A percentile compares a stretch with the other conserved stretches of the same genome.
These are phyloP conservation scores for Tripterygium wilfordii DNA, from an alignment of 177 flowering plant species.

Conservation along the genomic window DNA sequence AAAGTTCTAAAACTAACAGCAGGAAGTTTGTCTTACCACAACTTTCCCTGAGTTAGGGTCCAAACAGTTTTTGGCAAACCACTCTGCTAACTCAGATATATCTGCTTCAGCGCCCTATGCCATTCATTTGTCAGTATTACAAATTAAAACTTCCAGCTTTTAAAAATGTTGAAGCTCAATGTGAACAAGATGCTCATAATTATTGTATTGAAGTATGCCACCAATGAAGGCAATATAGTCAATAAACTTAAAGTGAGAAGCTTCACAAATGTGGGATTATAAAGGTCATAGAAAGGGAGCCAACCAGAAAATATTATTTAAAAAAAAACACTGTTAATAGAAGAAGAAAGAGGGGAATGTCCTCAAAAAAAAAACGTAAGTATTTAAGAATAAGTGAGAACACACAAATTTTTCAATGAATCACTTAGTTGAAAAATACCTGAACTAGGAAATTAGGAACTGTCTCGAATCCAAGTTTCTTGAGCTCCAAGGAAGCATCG, in stretches of 20 bases:
- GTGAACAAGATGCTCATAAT: too few species aligned
- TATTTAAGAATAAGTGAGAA: background rate
- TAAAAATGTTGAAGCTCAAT: too few species aligned
- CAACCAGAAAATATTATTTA: too few species aligned
- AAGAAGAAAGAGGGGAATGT: too few species aligned
- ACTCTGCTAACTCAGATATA: slow-evolving; percentile 43
- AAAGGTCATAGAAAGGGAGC: too few species aligned
- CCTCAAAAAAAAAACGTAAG: background rate
- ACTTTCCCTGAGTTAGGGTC: slow-evolving; percentile 65
- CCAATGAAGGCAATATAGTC: too few species aligned
- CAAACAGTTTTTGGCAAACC: slow-evolving; percentile 65
- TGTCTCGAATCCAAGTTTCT: slow-evolving; percentile 59
- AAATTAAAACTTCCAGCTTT: background rate
- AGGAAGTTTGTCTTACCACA: slow-evolving; percentile 49
- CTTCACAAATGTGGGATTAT: too few species aligned
- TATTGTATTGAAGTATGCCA: too few species aligned
- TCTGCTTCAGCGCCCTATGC: slow-evolving; percentile 41
- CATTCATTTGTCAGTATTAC: background rate
- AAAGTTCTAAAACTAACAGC: background rate
- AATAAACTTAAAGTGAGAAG: too few species aligned
- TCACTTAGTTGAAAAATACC: slow-evolving; percentile 52
- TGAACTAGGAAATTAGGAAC: slow-evolving; percentile 63
- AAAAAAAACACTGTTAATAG: background rate
- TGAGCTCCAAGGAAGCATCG: slow-evolving; percentile 75
- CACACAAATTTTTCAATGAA: too few species aligned